A percentile compares a stretch with the other conserved stretches of the same genome.
Evolutionary conservation across 2,329 filamentous ascomycete genomes (phyloP).

Genomic region (Myriosclerotinia duriaeana): DNA sequence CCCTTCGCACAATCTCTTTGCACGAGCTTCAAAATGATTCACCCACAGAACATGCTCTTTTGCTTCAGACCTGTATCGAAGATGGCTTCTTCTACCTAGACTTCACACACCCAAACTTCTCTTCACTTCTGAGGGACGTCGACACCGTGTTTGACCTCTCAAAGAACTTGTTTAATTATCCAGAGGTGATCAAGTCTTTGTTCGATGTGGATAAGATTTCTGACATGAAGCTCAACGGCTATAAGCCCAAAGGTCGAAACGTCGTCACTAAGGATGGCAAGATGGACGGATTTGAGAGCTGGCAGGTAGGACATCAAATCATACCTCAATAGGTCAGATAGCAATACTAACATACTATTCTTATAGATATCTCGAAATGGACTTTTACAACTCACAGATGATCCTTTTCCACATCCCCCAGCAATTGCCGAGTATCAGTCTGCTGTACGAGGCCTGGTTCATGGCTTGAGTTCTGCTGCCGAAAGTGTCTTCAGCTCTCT

Average conservation of each 20-base stretch:
- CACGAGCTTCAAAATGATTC: neutral
- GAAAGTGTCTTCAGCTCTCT: neutral
- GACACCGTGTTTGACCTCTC: neutral
- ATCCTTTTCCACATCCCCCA: neutral
- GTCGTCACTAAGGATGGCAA: neutral
- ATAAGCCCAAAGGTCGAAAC: conserved; percentile 5
- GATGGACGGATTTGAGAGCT: conserved; percentile 6
- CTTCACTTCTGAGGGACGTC: neutral
- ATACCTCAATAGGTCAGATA: neutral
- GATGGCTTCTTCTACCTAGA: conserved; percentile 4
- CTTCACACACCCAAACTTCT: neutral
- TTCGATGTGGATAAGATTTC: neutral
- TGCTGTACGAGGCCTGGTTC: neutral
- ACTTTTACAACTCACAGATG: neutral
- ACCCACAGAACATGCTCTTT: neutral
- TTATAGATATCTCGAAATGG: conserved; percentile 1
- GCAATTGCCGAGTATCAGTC: neutral
- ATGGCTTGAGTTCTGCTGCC: neutral
- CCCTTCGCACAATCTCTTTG: too few species aligned
- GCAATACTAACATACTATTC: neutral
- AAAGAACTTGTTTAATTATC: neutral
- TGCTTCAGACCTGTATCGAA: neutral
- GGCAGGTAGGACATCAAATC: neutral
- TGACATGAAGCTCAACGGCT: conserved; percentile 6
- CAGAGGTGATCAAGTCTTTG: neutral